phyloP scores from a whole-genome alignment of 306 rosid genomes.

The Cucumis melo region DNA sequence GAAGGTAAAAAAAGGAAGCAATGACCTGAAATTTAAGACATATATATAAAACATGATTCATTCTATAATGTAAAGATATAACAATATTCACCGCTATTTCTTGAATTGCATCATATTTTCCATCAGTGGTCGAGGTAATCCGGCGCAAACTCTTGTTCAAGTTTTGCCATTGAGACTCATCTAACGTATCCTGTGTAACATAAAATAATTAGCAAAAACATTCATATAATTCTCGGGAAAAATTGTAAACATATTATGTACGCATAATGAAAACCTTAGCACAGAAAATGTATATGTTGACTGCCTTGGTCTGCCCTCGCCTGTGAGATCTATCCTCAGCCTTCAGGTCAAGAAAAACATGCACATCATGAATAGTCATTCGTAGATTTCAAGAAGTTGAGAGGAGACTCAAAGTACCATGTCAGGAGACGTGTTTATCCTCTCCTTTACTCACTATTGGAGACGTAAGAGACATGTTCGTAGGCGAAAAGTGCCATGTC shows the following conservation, averaged over 20 bases:
- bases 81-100: slow-evolving; percentile 41
- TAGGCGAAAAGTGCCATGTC: neutral
- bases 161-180: slow-evolving; percentile 63
- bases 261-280: slow-evolving; percentile 58
- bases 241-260: slow-evolving; percentile 5
- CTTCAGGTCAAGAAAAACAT: slow-evolving; percentile 32
- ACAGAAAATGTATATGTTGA: slow-evolving; percentile 73
- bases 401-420: neutral
- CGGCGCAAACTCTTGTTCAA: slow-evolving; percentile 68
- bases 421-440: neutral
- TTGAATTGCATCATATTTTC: slow-evolving; percentile 65
- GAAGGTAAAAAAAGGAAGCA: neutral
- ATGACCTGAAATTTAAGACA: neutral
- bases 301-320: slow-evolving; percentile 85
- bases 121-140: slow-evolving; percentile 74
- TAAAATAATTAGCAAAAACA: slow-evolving; percentile 11
- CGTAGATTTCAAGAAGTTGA: neutral
- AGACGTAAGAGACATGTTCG: neutral
- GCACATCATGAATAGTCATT: slow-evolving; percentile 2
- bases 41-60: neutral
- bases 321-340: slow-evolving; percentile 99
- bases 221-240: slow-evolving; percentile 7
- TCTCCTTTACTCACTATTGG: neutral
- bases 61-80: neutral
- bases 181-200: slow-evolving; percentile 61